phyloP scores from a whole-genome alignment of 257 asterid genomes.

The Jacaranda mimosifolia region DNA sequence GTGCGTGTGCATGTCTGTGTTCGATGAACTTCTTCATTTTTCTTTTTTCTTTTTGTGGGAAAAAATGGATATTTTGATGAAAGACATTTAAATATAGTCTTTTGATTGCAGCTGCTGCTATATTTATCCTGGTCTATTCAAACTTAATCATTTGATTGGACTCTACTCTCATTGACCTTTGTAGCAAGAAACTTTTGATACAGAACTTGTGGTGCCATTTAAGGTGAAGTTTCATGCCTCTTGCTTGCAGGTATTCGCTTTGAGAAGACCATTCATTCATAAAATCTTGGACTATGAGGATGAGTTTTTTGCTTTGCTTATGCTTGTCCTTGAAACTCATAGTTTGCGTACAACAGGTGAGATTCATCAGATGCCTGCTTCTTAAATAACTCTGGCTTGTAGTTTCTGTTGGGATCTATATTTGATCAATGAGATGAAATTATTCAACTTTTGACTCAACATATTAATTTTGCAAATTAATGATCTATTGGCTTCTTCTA shows the following conservation, averaged over 20 bases:
- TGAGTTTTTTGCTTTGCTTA: constrained; percentile 88
- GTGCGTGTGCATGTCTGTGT: too few relatives aligned
- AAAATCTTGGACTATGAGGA: constrained; percentile 93
- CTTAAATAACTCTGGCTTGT: constrained; percentile 19
- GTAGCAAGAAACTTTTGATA: not conserved
- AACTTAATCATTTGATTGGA: constrained; percentile 7
- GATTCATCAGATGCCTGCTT: not conserved
- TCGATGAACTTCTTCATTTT: not conserved
- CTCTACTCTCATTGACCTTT: not conserved
- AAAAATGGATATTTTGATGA: not conserved
- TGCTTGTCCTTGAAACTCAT: constrained; percentile 94
- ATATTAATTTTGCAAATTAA: constrained; percentile 7
- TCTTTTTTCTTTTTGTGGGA: not conserved
- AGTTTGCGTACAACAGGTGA: constrained; percentile 90
- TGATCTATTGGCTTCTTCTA: constrained; percentile 22
- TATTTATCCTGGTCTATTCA: not conserved
- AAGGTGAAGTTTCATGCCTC: constrained; percentile 14
- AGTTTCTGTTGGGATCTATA: not conserved
- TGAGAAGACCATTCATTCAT: constrained; percentile 91
- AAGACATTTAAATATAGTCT: constrained; percentile 7
- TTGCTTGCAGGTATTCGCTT: constrained; percentile 77
- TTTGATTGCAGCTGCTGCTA: constrained; percentile 10
- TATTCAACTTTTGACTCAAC: not conserved
- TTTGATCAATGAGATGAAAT: constrained; percentile 18
- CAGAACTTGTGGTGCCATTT: not conserved